A percentile compares a stretch with the other conserved stretches of the same genome.
These are phyloP conservation scores for Candida qinlingensis DNA, from an alignment of 805 yeast genomes.

Conservation along the genomic window DNA sequence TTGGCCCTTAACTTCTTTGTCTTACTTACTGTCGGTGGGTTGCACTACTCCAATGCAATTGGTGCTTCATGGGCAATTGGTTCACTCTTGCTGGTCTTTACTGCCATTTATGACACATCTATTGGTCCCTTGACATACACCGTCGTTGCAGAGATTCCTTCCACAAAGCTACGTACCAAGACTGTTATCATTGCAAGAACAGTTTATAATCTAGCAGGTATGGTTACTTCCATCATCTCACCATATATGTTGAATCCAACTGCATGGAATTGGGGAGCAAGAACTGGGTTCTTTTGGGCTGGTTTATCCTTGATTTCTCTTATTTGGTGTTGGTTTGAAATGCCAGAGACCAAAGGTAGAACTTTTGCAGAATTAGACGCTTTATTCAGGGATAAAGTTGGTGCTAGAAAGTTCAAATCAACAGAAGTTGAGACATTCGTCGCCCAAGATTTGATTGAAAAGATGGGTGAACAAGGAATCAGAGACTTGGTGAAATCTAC, in stretches of 20 bases:
- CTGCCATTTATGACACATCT: constrained; percentile 31
- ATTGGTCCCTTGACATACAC: constrained; percentile 38
- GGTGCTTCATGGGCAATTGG: constrained; percentile 26
- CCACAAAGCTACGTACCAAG: constrained; percentile 35
- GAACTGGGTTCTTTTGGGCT: constrained; percentile 41
- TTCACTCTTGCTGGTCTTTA: constrained; percentile 26
- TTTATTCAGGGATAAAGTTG: constrained; percentile 34
- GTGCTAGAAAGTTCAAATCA: constrained; percentile 28
- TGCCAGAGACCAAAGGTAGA: constrained; percentile 53
- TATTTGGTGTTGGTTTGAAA: constrained; percentile 42
- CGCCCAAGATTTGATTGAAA: constrained; percentile 12
- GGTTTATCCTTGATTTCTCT: constrained; percentile 29
- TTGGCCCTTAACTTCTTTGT: constrained; percentile 9
- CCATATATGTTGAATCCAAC: constrained; percentile 45
- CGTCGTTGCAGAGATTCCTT: constrained; percentile 35
- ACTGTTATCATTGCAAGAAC: constrained; percentile 32
- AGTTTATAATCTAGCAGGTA: constrained; percentile 28
- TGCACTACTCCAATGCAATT: constrained; percentile 16
- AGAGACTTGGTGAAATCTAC: constrained; percentile 8
- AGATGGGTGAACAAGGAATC: constrained; percentile 17
- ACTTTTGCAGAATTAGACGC: constrained; percentile 53
- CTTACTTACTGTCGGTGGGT: constrained; percentile 24
- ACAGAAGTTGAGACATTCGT: constrained; percentile 19
- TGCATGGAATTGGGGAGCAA: constrained; percentile 39
- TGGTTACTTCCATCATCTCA: constrained; percentile 31